Percentiles rank a stretch among this genome's conserved stretches.
Conservation (phyloP, 345 rosid species). For the Eucalyptus microcorys region DNA sequence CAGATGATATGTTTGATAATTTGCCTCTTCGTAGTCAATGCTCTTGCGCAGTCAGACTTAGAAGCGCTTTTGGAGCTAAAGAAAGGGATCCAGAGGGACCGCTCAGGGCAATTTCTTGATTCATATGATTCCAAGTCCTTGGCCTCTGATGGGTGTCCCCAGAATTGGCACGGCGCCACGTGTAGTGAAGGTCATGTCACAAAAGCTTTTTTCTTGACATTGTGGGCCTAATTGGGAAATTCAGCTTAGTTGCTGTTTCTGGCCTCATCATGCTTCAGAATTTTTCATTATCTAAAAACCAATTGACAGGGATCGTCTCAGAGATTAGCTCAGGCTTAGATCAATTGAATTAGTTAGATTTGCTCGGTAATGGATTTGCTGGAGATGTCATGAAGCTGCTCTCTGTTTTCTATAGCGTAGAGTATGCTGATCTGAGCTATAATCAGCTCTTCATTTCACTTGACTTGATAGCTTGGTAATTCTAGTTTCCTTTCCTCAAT, state of each 20-base stretch:
- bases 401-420: constrained; percentile 27
- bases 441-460: constrained; percentile 60
- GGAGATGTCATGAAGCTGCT: constrained; percentile 62
- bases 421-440: constrained; percentile 50
- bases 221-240: constrained; percentile 50
- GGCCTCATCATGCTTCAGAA: constrained; percentile 45
- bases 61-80: constrained; percentile 66
- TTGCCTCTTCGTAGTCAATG: constrained; percentile 8
- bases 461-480: constrained; percentile 56
- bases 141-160: constrained; percentile 58
- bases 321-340: constrained; percentile 36
- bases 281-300: constrained; percentile 50
- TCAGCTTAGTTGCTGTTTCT: constrained; percentile 41
- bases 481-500: constrained; percentile 53
- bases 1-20: constrained; percentile 26
- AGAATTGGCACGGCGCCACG: constrained; percentile 55
- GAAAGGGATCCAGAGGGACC: constrained; percentile 50
- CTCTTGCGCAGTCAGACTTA: constrained; percentile 52
- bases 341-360: constrained; percentile 47
- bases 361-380: constrained; percentile 45
- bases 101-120: constrained; percentile 35
- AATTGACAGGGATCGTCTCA: constrained; percentile 54
- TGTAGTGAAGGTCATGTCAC: constrained; percentile 48
- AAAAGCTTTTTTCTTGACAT: constrained; percentile 28
- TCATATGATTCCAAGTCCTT: constrained; percentile 66